These are phyloP conservation scores for Solanum paucissectum DNA, from an alignment of 257 asterid genomes.

Conservation along the genomic window DNA sequence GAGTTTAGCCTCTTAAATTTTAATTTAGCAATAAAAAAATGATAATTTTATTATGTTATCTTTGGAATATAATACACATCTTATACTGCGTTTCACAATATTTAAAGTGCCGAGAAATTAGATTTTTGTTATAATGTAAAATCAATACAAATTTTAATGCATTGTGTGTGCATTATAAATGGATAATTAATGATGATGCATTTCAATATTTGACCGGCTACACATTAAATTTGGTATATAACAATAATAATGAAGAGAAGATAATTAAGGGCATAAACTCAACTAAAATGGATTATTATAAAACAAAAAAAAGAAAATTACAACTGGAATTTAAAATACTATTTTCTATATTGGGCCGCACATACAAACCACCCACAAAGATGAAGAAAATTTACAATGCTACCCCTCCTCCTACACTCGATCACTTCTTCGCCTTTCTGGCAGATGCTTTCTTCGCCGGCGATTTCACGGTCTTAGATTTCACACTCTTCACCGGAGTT, in stretches of 20 bases:
- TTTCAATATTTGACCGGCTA: background rate
- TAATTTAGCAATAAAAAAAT: background rate
- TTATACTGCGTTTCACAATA: background rate
- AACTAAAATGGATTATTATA: background rate
- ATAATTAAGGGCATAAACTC: background rate
- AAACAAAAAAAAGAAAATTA: background rate
- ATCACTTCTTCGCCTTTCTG: constrained; percentile 28
- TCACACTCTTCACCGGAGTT: constrained; percentile 16
- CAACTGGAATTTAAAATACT: background rate
- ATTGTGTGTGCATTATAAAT: background rate
- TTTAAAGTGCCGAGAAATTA: background rate
- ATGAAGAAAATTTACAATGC: constrained; percentile 27
- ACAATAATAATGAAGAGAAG: background rate
- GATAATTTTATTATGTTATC: no score
- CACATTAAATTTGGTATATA: background rate
- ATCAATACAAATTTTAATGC: background rate
- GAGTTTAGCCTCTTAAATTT: background rate
- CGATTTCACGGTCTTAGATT: background rate
- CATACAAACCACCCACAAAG: constrained; percentile 16
- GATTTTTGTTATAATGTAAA: background rate
- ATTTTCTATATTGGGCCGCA: background rate
- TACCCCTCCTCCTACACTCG: constrained; percentile 14
- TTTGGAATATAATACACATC: background rate
- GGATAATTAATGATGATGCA: background rate
- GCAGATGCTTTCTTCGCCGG: constrained; percentile 2